Conservation (phyloP, 495 filamentous ascomycete species). For the Lichenothelia convexa region DNA sequence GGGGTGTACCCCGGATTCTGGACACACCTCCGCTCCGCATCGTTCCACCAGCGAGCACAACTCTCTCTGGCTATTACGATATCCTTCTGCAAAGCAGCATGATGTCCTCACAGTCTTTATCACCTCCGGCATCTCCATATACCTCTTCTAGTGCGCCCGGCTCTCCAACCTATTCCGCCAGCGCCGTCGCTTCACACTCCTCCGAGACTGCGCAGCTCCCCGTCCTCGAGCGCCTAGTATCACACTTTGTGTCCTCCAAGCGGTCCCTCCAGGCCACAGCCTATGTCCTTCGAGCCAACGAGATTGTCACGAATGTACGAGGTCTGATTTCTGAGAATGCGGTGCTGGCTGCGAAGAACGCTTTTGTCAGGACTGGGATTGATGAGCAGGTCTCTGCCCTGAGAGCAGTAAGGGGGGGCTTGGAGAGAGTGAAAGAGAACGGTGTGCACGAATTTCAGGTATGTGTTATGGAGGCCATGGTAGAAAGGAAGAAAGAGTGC, state of each 20-base stretch:
- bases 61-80: too few species aligned
- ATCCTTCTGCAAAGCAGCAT: too few species aligned
- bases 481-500: too few species aligned
- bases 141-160: too few species aligned
- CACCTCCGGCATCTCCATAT: conserved; percentile 10
- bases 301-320: conserved; percentile 63
- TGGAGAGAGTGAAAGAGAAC: conserved; percentile 32
- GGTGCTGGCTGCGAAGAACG: conserved; percentile 55
- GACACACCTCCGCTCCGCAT: too few species aligned
- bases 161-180: too few species aligned
- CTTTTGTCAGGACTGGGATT: conserved; percentile 56
- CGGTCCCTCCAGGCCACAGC: conserved; percentile 72
- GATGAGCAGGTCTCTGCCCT: conserved; percentile 54
- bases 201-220: conserved; percentile 11
- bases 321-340: conserved; percentile 63
- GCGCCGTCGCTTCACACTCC: too few species aligned
- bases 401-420: conserved; percentile 41
- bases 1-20: too few species aligned
- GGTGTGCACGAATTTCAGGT: conserved; percentile 35
- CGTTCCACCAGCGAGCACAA: too few species aligned
- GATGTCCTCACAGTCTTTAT: conserved; percentile 2
- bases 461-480: not conserved
- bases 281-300: conserved; percentile 72
- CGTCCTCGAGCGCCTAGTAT: conserved; percentile 59
- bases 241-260: conserved; percentile 74